A percentile compares a stretch with the other conserved stretches of the same genome.
Evolutionary conservation across 345 rosid genomes (phyloP).

Genomic region (Eucalyptus curtisii): DNA sequence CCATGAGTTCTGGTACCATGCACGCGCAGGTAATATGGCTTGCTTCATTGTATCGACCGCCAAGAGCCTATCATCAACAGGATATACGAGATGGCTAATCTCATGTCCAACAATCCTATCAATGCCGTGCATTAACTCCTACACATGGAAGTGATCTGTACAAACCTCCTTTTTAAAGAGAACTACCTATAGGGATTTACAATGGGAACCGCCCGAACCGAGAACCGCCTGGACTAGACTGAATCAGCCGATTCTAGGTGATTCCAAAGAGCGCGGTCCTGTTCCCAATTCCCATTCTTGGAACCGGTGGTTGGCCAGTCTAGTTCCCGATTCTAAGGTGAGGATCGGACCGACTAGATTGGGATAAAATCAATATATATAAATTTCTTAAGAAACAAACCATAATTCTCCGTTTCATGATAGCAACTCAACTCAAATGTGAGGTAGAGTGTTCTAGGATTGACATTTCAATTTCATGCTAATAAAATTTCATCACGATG

Average conservation of each 20-base stretch:
- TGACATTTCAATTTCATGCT: background rate
- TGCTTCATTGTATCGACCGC: background rate
- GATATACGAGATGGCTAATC: background rate
- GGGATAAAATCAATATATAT: no score
- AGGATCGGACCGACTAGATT: fast-evolving
- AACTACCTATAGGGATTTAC: background rate
- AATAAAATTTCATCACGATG: background rate
- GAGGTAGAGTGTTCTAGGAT: background rate
- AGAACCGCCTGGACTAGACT: fast-evolving
- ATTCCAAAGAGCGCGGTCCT: fast-evolving
- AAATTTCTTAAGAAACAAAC: no score
- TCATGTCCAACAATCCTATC: background rate
- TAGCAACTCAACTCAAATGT: background rate
- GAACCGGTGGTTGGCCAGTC: fast-evolving
- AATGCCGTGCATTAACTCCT: background rate
- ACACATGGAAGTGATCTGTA: background rate
- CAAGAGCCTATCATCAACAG: background rate
- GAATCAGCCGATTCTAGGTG: fast-evolving
- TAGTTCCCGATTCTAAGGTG: fast-evolving
- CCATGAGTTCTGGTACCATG: background rate
- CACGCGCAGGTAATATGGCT: background rate
- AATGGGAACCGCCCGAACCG: fast-evolving
- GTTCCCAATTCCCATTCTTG: fast-evolving
- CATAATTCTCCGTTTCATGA: background rate
- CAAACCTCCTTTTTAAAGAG: background rate